Base-by-base conservation (phyloP, 1,284 basidiomycete genomes). In the Sanghuangporus sanghuang region DNA sequence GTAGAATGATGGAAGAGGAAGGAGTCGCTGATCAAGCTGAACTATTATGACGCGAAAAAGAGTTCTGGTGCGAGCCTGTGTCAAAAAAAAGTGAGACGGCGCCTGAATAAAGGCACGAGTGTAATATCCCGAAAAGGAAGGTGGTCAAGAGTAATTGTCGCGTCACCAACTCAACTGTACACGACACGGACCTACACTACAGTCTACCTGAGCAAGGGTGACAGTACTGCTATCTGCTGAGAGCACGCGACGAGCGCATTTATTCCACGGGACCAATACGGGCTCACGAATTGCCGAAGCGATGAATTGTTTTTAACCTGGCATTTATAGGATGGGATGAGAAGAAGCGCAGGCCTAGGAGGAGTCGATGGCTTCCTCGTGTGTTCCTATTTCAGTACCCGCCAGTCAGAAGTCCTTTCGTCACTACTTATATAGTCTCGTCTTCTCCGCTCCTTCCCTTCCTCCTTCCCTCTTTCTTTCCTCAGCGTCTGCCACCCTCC, bases 341-440 rank as follows among this genome's bases (percentile, higher is more conserved):
- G 53, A 54, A 27, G 48, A 35, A 35, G n/a, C n/a, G n/a, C n/a
- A n/a, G n/a, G n/a, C n/a, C n/a, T n/a, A n/a, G n/a, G n/a, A n/a
- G n/a, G n/a, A n/a, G n/a, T n/a, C n/a, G n/a, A n/a, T n/a, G n/a
- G n/a, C n/a, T 54, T 54, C 53, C 44, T 49, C 60, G 53, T 40
- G 44, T 18, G 40, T 62, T 62, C 60, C 56, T 59, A 59, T 59
- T 57, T 59, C 12, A 63, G 57, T 21, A 40, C 21, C 21, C 42
- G 9, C 56, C 55, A 44, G 61, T 32, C 48, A 3, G 27, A 46
- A 35, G 48, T 14, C 21, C 4, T 11, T 11, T 42, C 23, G 12
- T 35, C 46, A 46, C 59, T 46, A 59, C 53, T 59, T 27, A 57
- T n/a, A 36, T 50, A 57, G 23, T 40, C 44, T 21, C 21, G n/a